Conservation (phyloP, 2,329 filamentous ascomycete genomes). For the Biscogniauxia mediterranea region DNA sequence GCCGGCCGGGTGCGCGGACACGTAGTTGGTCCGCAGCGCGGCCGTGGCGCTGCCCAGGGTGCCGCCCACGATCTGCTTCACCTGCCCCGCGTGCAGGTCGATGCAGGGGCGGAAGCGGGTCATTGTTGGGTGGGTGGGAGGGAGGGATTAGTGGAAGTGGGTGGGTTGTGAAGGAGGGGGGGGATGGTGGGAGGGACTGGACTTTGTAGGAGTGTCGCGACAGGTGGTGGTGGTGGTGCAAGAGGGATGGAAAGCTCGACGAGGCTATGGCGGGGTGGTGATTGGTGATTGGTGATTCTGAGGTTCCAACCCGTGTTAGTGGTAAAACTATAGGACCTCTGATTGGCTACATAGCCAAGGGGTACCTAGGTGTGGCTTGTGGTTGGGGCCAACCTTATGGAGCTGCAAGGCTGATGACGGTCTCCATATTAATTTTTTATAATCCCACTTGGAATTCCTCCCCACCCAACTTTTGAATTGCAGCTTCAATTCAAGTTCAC, state of each 20-base stretch:
- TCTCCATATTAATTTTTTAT: slow-evolving; percentile 18
- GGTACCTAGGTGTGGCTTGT: not conserved
- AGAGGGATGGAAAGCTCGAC: slow-evolving; percentile 13
- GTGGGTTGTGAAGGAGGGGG: too few species aligned
- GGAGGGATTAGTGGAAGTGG: not conserved
- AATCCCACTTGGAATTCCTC: not conserved
- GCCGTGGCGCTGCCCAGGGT: slow-evolving; percentile 70
- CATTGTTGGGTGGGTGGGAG: slow-evolving; percentile 54
- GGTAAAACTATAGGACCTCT: slow-evolving; percentile 6
- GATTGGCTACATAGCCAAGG: slow-evolving; percentile 14
- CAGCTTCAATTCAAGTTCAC: slow-evolving; percentile 1
- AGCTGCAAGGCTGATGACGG: slow-evolving; percentile 9
- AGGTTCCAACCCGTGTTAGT: not conserved
- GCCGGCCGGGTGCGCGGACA: slow-evolving; percentile 77
- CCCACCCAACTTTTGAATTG: slow-evolving; percentile 15
- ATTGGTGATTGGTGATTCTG: too few species aligned
- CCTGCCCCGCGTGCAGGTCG: slow-evolving; percentile 93
- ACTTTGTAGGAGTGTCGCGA: not conserved
- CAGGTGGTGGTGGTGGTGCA: not conserved
- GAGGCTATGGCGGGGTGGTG: slow-evolving; percentile 24
- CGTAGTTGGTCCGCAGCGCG: slow-evolving; percentile 84
- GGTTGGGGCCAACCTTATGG: not conserved
- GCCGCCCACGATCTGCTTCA: slow-evolving; percentile 97
- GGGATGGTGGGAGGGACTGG: not conserved
- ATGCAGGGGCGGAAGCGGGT: slow-evolving; percentile 95